Evolutionary conservation across 352 stramenopile genomes (phyloP), one percentile per base, ranked within the genome.

Genomic region (Globisporangium parvum): DNA sequence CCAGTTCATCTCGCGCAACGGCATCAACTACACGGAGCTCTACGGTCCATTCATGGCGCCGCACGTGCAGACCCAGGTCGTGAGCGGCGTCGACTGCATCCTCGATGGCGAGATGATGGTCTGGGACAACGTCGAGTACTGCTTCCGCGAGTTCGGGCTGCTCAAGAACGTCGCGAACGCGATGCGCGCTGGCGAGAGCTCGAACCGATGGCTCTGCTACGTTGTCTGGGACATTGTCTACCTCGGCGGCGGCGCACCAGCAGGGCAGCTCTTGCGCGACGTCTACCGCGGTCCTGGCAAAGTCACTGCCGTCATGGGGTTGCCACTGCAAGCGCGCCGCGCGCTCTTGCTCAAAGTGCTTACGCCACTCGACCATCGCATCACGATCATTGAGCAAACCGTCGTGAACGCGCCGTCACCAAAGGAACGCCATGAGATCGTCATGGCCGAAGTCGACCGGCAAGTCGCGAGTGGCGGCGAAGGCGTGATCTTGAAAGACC

Each of bases 51-150:
- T 60, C 0, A 80, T 93, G 26, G 65, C 68, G 48, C 74, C 82
- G 12, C 71, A 91, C 51, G 60, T 95, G 31, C 51, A 82, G 37
- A 74, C 70, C 0, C 83, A 95, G 53, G 35, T 95, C 20, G 59
- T 76, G 15, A 45, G 58, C 33, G 76, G 71, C 14, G 63, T 90
- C 15, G 73, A 92, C 60, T 85, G 72, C 42, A 92, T 95, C 33
- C 66, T 95, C 11, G 85, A 95, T 44, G 85, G 85, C 44, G 85
- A 95, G 47, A 93, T 95, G 83, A 90, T 95, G 76, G 81, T 93
- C 6, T 93, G 85, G 83, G 85, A 93, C 60, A 93, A 90, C 57
- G 23, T 78, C 15, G 80, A 90, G 57, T 91, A 88, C 64, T 68
- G 65, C 0, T 58, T 90, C 44, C 74, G 75, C 44, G 80, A 91